Percentiles rank a stretch among this genome's conserved stretches.
These are phyloP conservation scores for Salinomyces thailandicus DNA, from an alignment of 2,329 filamentous ascomycete species.

Conservation along the genomic window DNA sequence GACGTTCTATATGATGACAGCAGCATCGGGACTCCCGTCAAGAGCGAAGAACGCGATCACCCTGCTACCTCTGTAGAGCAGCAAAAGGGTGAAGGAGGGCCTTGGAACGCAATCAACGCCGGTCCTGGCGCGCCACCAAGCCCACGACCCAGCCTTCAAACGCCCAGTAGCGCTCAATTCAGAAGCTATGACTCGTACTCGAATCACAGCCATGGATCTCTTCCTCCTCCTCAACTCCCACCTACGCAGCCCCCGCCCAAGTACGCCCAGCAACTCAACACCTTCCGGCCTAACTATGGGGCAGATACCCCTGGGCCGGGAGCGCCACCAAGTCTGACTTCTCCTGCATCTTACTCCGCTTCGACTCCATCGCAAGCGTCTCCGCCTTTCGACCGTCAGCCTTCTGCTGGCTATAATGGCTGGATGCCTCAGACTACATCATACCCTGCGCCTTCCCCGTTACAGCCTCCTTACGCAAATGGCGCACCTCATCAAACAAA, in stretches of 20 bases:
- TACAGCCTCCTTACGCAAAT: constrained; percentile 12
- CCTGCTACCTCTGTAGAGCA: constrained; percentile 11
- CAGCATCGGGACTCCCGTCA: constrained; percentile 20
- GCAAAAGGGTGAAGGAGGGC: constrained; percentile 20
- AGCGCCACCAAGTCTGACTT: constrained; percentile 17
- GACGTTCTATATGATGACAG: constrained; percentile 22
- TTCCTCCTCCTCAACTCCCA: constrained; percentile 2
- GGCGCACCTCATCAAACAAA: constrained; percentile 4
- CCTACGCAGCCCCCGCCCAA: constrained; percentile 8
- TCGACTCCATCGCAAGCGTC: constrained; percentile 19
- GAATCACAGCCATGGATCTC: constrained; percentile 5
- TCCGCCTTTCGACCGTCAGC: constrained; percentile 15
- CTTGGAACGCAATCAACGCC: constrained; percentile 33
- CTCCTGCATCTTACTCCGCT: constrained; percentile 17
- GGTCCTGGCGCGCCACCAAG: constrained; percentile 17
- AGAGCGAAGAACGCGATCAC: constrained; percentile 23
- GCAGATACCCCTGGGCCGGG: constrained; percentile 11
- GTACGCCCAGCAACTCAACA: constrained; percentile 15
- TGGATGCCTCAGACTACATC: constrained; percentile 15
- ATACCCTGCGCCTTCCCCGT: constrained; percentile 12
- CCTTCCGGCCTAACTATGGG: constrained; percentile 19
- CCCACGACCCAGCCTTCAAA: constrained; percentile 15
- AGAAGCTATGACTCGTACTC: constrained; percentile 21
- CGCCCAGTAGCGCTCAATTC: constrained; percentile 17
- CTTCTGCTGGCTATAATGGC: constrained; percentile 6